A percentile compares a stretch with the other conserved stretches of the same genome.
Conservation (phyloP, 192 early-diverging fungal species). For the Chytriomyces sp. region DNA sequence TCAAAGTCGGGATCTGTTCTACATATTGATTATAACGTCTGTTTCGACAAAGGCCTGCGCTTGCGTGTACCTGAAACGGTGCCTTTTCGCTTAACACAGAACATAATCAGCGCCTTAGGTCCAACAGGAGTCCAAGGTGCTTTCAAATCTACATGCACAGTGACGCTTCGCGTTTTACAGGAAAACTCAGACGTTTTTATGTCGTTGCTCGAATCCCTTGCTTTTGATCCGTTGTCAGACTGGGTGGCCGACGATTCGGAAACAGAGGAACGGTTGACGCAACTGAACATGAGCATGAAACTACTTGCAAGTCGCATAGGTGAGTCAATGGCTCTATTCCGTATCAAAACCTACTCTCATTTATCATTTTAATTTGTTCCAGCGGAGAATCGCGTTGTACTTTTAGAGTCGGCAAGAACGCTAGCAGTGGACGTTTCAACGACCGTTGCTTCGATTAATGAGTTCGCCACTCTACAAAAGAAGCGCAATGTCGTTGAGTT, state of each 20-base stretch:
- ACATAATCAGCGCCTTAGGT: slow-evolving; percentile 44
- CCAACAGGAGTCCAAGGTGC: slow-evolving; percentile 45
- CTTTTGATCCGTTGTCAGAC: slow-evolving; percentile 60
- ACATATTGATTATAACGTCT: slow-evolving; percentile 78
- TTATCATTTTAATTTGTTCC: no score
- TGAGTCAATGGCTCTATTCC: slow-evolving; percentile 18
- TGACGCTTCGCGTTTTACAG: slow-evolving; percentile 40
- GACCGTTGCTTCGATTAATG: neutral
- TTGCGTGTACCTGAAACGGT: slow-evolving; percentile 72
- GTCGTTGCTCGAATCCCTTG: slow-evolving; percentile 57
- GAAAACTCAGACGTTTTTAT: slow-evolving; percentile 48
- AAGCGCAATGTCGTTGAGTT: no score
- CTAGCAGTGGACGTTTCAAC: neutral
- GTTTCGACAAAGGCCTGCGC: slow-evolving; percentile 68
- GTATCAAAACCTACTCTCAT: neutral
- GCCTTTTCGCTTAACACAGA: slow-evolving; percentile 74
- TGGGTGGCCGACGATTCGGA: slow-evolving; percentile 42
- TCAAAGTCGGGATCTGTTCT: slow-evolving; percentile 52
- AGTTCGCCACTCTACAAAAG: no score
- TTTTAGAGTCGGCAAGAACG: neutral
- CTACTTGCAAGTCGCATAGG: slow-evolving; percentile 46
- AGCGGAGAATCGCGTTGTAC: neutral
- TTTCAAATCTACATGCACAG: slow-evolving; percentile 47
- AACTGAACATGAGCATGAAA: slow-evolving; percentile 51
- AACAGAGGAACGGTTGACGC: slow-evolving; percentile 28